These are phyloP conservation scores for Dissophora globulifera DNA, from an alignment of 192 early-diverging fungal genomes.

Conservation along the genomic window DNA sequence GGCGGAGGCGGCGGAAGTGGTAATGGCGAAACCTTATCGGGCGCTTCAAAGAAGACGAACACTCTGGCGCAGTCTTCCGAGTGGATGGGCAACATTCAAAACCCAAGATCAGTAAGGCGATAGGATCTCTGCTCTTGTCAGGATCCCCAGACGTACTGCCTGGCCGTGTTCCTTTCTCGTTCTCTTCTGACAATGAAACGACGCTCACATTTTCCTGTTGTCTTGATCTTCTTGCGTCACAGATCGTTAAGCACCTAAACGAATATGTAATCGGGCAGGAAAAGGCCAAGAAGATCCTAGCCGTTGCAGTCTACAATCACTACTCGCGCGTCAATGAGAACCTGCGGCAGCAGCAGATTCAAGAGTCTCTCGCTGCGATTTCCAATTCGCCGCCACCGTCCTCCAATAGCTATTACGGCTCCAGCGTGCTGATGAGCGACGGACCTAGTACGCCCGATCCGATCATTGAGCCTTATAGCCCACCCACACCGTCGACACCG, in stretches of 20 bases:
- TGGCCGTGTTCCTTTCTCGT: no score
- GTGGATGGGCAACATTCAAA: constrained; percentile 45
- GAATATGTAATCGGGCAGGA: constrained; percentile 91
- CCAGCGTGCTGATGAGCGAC: constrained; percentile 39
- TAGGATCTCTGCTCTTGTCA: no score
- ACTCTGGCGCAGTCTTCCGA: constrained; percentile 18
- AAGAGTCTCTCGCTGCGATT: constrained; percentile 32
- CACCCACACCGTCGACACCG: constrained; percentile 13
- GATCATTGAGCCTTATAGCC: constrained; percentile 39
- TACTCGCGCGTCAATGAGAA: constrained; percentile 82
- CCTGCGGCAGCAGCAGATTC: constrained; percentile 59
- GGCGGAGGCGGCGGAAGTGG: constrained; percentile 15
- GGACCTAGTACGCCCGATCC: constrained; percentile 51
- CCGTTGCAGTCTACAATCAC: constrained; percentile 90
- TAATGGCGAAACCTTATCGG: background rate
- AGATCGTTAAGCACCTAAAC: constrained; percentile 84
- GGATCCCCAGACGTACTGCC: no score
- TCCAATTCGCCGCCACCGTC: constrained; percentile 18
- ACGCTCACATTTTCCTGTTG: background rate
- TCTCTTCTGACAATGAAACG: no score
- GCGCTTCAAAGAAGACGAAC: constrained; percentile 1
- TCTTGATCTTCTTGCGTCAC: constrained; percentile 1
- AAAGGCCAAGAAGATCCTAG: constrained; percentile 80
- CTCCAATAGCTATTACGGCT: constrained; percentile 18
- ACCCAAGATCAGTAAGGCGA: constrained; percentile 36